Conservation (phyloP, 805 yeast genomes). For the Ogataea nonfermentans region DNA sequence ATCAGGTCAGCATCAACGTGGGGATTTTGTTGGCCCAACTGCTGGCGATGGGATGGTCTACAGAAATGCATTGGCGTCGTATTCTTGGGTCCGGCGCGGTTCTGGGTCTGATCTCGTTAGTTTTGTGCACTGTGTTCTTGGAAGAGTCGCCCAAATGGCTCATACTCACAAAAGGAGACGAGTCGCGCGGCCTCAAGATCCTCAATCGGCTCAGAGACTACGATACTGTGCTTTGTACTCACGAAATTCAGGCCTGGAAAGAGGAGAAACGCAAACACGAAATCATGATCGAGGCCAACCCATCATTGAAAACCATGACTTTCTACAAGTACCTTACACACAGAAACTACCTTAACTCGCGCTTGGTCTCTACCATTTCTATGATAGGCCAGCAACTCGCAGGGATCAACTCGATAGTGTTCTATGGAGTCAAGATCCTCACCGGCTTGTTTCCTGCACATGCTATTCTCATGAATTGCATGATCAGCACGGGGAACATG, state of each 20-base stretch:
- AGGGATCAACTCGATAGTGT: slow-evolving; percentile 89
- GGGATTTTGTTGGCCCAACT: slow-evolving; percentile 84
- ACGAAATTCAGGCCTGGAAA: slow-evolving; percentile 33
- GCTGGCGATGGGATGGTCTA: slow-evolving; percentile 68
- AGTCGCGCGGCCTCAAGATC: slow-evolving; percentile 20
- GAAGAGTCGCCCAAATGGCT: slow-evolving; percentile 90
- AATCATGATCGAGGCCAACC: slow-evolving; percentile 22
- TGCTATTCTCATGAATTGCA: slow-evolving; percentile 70
- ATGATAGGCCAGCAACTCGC: slow-evolving; percentile 86
- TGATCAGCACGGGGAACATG: slow-evolving; percentile 73
- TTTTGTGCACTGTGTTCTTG: slow-evolving; percentile 41
- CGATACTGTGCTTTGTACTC: slow-evolving; percentile 13
- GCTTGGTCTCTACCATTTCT: slow-evolving; percentile 65
- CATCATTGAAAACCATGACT: slow-evolving; percentile 25
- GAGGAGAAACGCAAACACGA: slow-evolving; percentile 26
- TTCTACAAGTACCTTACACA: slow-evolving; percentile 47
- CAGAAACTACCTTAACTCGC: slow-evolving; percentile 53
- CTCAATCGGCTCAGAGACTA: slow-evolving; percentile 39
- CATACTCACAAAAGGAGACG: slow-evolving; percentile 41
- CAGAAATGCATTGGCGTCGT: slow-evolving; percentile 66
- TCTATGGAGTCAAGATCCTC: slow-evolving; percentile 87
- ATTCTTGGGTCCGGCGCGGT: slow-evolving; percentile 61
- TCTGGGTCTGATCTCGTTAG: slow-evolving; percentile 49
- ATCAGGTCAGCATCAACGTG: slow-evolving; percentile 79
- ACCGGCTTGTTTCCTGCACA: slow-evolving; percentile 67